These are phyloP conservation scores for Dothiorella sarmentorum DNA, from an alignment of 2,329 filamentous ascomycete genomes.

Conservation along the genomic window DNA sequence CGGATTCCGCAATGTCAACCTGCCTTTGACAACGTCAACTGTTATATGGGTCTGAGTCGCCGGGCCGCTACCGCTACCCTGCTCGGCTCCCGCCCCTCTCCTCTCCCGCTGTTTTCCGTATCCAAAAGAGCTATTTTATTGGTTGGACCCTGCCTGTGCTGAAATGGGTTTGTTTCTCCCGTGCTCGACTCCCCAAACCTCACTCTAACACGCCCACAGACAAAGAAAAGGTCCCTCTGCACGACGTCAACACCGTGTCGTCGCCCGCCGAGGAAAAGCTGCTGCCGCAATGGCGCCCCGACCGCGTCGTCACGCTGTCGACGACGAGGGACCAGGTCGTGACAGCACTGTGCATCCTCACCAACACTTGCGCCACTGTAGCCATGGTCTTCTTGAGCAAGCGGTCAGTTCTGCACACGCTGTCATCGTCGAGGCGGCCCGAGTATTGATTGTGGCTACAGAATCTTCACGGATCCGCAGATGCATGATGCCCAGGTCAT, in stretches of 20 bases:
- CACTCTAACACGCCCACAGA: slow-evolving; percentile 2
- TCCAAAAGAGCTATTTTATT: not conserved
- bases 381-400: slow-evolving; percentile 46
- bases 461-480: slow-evolving; percentile 44
- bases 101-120: no score
- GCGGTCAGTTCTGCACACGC: slow-evolving; percentile 30
- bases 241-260: not conserved
- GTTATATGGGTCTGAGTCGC: not conserved
- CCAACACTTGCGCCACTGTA: slow-evolving; percentile 45
- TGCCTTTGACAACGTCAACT: not conserved
- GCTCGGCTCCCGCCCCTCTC: not conserved
- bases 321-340: slow-evolving; percentile 31
- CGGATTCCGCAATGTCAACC: not conserved
- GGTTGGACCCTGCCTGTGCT: not conserved
- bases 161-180: slow-evolving; percentile 9
- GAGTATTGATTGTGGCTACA: slow-evolving; percentile 20
- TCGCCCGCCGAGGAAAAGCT: slow-evolving; percentile 12
- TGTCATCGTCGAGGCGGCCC: no score
- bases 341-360: slow-evolving; percentile 39
- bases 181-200: not conserved
- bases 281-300: slow-evolving; percentile 13
- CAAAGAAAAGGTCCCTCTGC: slow-evolving; percentile 4
- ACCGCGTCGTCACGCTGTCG: not conserved
- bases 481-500: slow-evolving; percentile 45
- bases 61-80: not conserved